Evolutionary conservation across 2,329 filamentous ascomycete species (phyloP).

Genomic region (Xylariaceae sp.): DNA sequence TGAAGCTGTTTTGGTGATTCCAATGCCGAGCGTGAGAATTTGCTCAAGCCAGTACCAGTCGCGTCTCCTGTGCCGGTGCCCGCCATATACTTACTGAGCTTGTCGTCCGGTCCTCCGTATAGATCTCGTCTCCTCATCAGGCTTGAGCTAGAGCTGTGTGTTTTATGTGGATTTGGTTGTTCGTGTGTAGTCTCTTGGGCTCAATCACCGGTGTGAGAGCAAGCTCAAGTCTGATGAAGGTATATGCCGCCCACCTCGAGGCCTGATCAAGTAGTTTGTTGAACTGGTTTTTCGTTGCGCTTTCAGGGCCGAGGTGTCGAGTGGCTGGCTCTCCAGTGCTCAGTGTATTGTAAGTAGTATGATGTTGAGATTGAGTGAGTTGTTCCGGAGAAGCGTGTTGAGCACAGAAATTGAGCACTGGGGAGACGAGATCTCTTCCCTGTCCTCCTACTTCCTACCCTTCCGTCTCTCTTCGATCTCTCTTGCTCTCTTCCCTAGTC

Average conservation of each 20-base stretch:
- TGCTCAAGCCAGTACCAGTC: too few relatives aligned
- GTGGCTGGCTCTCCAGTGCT: too few relatives aligned
- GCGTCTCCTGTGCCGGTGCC: too few relatives aligned
- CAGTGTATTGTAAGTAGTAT: too few relatives aligned
- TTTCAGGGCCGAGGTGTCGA: too few relatives aligned
- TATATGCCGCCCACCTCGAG: background rate
- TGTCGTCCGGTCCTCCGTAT: too few relatives aligned
- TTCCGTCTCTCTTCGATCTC: background rate
- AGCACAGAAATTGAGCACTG: background rate
- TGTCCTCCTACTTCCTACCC: background rate
- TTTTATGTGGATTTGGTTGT: background rate
- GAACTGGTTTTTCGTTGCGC: background rate
- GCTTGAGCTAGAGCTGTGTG: background rate
- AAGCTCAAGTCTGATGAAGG: background rate
- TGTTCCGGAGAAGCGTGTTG: background rate
- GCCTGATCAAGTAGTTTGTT: background rate
- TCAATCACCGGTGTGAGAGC: slow-evolving; percentile 1
- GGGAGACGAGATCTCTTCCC: background rate
- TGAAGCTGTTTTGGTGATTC: too few relatives aligned
- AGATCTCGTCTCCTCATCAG: too few relatives aligned
- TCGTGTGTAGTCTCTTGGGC: background rate
- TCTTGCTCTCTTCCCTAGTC: background rate
- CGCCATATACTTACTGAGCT: too few relatives aligned
- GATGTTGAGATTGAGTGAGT: too few relatives aligned
- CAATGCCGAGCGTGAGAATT: too few relatives aligned